Evolutionary conservation across 2,329 filamentous ascomycete species (phyloP).

Genomic region (Xylaria sp.): DNA sequence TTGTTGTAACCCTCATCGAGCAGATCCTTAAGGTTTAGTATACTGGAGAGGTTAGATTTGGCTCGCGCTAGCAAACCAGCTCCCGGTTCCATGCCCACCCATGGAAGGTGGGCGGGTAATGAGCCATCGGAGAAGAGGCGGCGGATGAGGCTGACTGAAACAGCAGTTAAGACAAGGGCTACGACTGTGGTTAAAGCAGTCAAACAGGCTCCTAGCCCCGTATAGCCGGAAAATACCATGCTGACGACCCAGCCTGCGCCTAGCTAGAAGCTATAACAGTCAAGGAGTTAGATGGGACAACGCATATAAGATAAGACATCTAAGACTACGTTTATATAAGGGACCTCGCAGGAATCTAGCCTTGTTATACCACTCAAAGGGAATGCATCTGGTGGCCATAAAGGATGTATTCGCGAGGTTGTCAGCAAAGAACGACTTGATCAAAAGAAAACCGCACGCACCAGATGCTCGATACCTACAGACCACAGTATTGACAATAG

Average conservation of each 20-base stretch:
- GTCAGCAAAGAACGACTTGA: slow-evolving; percentile 1
- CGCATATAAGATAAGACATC: too few relatives aligned
- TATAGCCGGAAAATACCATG: slow-evolving; percentile 9
- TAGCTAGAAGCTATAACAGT: not conserved
- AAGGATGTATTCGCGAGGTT: not conserved
- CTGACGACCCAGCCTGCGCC: not conserved
- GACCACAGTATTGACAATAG: not conserved
- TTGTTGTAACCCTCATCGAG: slow-evolving; percentile 36
- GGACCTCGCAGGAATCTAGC: too few relatives aligned
- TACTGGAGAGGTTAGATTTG: slow-evolving; percentile 33
- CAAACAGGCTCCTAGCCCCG: not conserved
- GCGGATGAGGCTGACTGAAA: slow-evolving; percentile 25
- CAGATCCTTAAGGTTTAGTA: slow-evolving; percentile 31
- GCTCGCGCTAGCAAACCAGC: slow-evolving; percentile 20
- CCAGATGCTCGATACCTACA: not conserved
- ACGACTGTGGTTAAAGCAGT: slow-evolving; percentile 1
- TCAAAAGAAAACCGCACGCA: not conserved
- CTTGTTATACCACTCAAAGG: too few relatives aligned
- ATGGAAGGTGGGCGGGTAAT: slow-evolving; percentile 32
- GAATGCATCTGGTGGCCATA: not conserved
- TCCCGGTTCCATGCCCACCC: slow-evolving; percentile 27
- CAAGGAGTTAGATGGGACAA: not conserved
- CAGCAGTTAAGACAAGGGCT: slow-evolving; percentile 11
- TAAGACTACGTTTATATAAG: too few relatives aligned
- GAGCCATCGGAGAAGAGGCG: slow-evolving; percentile 32